These are phyloP conservation scores for Leucocoprinus birnbaumii DNA, from an alignment of 768 basidiomycete genomes.

Conservation along the genomic window DNA sequence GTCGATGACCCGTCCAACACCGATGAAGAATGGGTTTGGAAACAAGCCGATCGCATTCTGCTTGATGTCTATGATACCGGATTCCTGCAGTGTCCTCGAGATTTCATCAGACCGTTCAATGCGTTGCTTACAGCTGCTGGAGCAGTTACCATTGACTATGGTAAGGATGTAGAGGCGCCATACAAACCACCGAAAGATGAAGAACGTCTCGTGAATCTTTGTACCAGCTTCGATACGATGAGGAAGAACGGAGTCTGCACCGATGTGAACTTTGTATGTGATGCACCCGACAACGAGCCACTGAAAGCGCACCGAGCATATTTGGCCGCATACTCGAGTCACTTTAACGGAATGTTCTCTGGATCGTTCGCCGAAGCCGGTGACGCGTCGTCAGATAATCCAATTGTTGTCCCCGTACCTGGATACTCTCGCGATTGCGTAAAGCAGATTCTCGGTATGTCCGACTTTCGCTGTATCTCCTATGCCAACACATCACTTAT, in stretches of 20 bases:
- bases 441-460: slow-evolving; percentile 25
- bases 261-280: slow-evolving; percentile 32
- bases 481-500: background rate
- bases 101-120: slow-evolving; percentile 30
- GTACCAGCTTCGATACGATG: slow-evolving; percentile 30
- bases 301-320: slow-evolving; percentile 35
- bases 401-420: slow-evolving; percentile 10
- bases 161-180: slow-evolving; percentile 9
- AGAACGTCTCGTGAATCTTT: slow-evolving; percentile 17
- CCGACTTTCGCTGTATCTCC: background rate
- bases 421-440: slow-evolving; percentile 21
- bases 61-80: slow-evolving; percentile 30
- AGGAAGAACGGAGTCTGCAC: slow-evolving; percentile 27
- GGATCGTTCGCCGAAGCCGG: slow-evolving; percentile 21
- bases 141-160: slow-evolving; percentile 22
- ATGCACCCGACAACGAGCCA: slow-evolving; percentile 17
- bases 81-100: slow-evolving; percentile 26
- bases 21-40: slow-evolving; percentile 35
- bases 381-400: slow-evolving; percentile 14
- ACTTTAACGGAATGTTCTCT: slow-evolving; percentile 28
- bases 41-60: slow-evolving; percentile 33
- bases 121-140: slow-evolving; percentile 31
- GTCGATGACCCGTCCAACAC: slow-evolving; percentile 31
- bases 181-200: slow-evolving; percentile 12
- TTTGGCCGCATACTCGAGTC: slow-evolving; percentile 29